Conservation (phyloP, 1,284 basidiomycete species). For the Chalciporus piperatoides region DNA sequence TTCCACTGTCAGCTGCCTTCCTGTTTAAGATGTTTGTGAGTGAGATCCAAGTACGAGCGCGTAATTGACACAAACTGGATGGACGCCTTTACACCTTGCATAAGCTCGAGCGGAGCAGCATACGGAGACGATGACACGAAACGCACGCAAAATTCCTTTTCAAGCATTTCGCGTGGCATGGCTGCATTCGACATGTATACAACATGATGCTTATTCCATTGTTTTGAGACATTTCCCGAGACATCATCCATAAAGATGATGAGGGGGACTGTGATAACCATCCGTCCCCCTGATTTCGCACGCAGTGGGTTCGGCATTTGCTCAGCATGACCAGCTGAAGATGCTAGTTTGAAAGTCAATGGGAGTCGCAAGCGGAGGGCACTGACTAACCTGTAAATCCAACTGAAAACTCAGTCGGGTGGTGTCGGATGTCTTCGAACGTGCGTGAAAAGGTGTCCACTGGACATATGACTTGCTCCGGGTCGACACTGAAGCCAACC, state of each 20-base stretch:
- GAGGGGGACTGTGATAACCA: conserved; percentile 23
- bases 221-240: conserved; percentile 33
- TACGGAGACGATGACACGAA: conserved; percentile 32
- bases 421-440: neutral
- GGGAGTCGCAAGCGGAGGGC: too few species aligned
- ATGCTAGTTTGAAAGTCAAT: neutral
- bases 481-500: conserved; percentile 5
- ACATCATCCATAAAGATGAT: conserved; percentile 34
- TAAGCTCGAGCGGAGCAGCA: conserved; percentile 28
- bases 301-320: conserved; percentile 18
- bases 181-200: conserved; percentile 29
- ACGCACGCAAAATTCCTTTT: conserved; percentile 29
- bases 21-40: neutral
- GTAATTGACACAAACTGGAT: conserved; percentile 17
- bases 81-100: conserved; percentile 23
- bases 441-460: neutral
- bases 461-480: neutral
- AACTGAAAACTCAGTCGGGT: neutral
- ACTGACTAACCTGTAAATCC: neutral
- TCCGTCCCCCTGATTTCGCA: conserved; percentile 10
- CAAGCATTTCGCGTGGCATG: conserved; percentile 7
- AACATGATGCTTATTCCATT: conserved; percentile 36
- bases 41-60: too few species aligned
- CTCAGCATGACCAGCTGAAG: neutral
- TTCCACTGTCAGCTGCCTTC: neutral